phyloP scores from a whole-genome alignment of 495 filamentous ascomycete species.

The Aspergillus carlsbadensis region DNA sequence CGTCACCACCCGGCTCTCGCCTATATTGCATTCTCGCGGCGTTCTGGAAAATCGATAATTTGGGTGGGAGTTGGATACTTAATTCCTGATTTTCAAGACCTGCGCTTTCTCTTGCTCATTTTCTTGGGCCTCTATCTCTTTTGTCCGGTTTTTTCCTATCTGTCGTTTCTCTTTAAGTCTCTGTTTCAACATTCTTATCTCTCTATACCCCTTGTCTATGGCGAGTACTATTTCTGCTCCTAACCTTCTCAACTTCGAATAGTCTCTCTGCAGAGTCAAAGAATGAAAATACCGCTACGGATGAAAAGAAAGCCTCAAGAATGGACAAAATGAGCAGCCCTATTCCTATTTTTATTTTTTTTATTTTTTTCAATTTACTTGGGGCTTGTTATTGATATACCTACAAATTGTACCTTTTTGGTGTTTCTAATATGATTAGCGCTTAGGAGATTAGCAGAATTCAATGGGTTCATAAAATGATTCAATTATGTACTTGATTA shows the following conservation, averaged over 20 bases:
- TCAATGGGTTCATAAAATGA: too few species aligned
- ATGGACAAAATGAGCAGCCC: neutral
- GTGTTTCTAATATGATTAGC: neutral
- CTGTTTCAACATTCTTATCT: conserved; percentile 8
- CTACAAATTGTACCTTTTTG: neutral
- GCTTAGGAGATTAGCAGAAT: too few species aligned
- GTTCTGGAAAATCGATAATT: too few species aligned
- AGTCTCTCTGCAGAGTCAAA: neutral
- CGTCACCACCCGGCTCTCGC: too few species aligned
- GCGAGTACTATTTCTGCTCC: conserved; percentile 6
- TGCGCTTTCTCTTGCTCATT: conserved; percentile 3
- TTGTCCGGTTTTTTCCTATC: conserved; percentile 3
- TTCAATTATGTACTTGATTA: too few species aligned
- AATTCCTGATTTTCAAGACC: neutral
- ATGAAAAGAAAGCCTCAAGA: too few species aligned
- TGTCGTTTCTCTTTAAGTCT: neutral
- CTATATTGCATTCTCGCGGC: too few species aligned
- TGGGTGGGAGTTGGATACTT: neutral
- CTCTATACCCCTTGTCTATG: conserved; percentile 23
- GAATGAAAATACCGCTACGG: too few species aligned
- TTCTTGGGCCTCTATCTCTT: neutral
- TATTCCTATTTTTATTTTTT: neutral
- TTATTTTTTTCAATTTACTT: conserved; percentile 1
- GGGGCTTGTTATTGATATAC: neutral
- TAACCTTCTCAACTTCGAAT: neutral